Evolutionary conservation across 352 stramenopile genomes (phyloP), one percentile per base, ranked within the genome.

Genomic region (Globisporangium apiculatum): DNA sequence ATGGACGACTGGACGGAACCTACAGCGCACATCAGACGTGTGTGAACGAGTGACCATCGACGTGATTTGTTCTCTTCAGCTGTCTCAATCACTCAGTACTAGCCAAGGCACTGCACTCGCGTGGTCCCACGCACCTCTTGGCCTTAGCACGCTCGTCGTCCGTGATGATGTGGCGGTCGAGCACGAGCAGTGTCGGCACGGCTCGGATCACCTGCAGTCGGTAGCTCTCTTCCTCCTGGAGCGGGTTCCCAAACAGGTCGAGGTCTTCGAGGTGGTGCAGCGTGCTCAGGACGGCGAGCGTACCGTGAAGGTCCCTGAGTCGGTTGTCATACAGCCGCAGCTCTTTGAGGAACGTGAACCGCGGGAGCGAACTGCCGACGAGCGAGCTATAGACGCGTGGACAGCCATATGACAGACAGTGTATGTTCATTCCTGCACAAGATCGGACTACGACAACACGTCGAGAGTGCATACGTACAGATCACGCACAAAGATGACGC

Each of bases 181-280:
- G 72, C 6, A 88, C 80, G 35, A 83, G 57, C 3, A 96, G 61
- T 18, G 83, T 86, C 4, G 87, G 87, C 35, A 95, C 69, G 0
- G 75, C 68, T 40, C 79, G 65, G 41, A 96, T 87, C 7, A 95
- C 79, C 46, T 89, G 76, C 5, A 96, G 68, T 0, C 87, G 83
- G 40, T 96, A 96, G 46, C 86, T 89, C 41, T 88, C 84, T 67
- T 96, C 83, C 52, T 92, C 79, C 0, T 76, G 71, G 5, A 95
- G 51, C 8, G 86, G 81, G 49, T 97, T 96, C 14, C 66, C 81
- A 55, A 89, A 92, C 35, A 96, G 61, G 61, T 95, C 84, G 38
- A 96, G 70, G 38, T 86, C 73, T 51, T 87, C 53, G 37, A 96
- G 67, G 53, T 87, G 79, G 1, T 78, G 71, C 31, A 94, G 60